Conservation (phyloP, 176 grass and related monocot species). For the Oryza longistaminata region DNA sequence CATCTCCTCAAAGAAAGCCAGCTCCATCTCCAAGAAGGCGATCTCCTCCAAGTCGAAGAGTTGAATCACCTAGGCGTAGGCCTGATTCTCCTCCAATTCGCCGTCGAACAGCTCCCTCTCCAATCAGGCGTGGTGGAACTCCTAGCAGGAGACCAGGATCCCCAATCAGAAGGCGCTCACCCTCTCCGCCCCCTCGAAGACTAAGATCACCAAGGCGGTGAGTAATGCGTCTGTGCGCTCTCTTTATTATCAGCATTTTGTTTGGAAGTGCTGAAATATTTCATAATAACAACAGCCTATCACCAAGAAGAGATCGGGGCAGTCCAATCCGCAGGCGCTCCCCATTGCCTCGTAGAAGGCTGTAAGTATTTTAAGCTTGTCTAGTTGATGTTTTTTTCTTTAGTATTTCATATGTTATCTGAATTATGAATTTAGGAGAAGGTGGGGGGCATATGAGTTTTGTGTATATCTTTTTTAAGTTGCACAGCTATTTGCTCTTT, state of each 20-base stretch:
- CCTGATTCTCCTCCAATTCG: constrained; percentile 62
- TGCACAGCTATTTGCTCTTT: not conserved
- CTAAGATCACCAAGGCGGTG: constrained; percentile 70
- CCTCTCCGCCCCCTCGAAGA: constrained; percentile 67
- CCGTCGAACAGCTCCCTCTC: constrained; percentile 42
- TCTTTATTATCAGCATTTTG: not conserved
- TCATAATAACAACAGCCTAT: constrained; percentile 43
- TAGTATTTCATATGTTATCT: not conserved
- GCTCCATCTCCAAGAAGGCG: constrained; percentile 48
- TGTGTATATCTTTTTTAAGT: not conserved
- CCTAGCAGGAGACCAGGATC: constrained; percentile 54
- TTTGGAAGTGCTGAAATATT: constrained; percentile 18
- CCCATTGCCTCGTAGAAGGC: constrained; percentile 61
- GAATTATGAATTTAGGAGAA: not conserved
- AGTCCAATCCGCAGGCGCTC: constrained; percentile 65
- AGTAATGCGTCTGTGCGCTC: constrained; percentile 1
- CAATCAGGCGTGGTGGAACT: constrained; percentile 39
- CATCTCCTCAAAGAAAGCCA: constrained; percentile 64
- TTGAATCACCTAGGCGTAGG: constrained; percentile 54
- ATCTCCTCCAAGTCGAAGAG: constrained; percentile 57
- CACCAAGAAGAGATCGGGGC: constrained; percentile 66
- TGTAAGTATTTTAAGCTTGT: constrained; percentile 53
- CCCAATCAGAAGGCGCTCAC: constrained; percentile 72
- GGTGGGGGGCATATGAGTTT: not conserved
- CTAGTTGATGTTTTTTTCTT: not conserved